Evolutionary conservation across 1,284 basidiomycete genomes (phyloP).

Genomic region (Cystobasidium pallidum): DNA sequence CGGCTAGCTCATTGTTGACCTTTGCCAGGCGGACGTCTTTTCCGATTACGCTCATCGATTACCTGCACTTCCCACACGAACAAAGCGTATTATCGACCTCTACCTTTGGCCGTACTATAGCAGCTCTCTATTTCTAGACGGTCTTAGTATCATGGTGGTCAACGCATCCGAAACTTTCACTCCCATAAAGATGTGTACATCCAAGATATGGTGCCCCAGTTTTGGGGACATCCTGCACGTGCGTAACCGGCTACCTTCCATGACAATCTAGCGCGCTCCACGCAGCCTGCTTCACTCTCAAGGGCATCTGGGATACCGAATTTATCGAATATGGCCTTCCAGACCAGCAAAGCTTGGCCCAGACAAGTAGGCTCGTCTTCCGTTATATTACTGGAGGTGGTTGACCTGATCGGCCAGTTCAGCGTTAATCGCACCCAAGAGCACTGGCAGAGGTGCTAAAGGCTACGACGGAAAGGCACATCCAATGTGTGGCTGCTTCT

Average conservation of each 20-base stretch:
- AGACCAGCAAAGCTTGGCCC: constrained; percentile 55
- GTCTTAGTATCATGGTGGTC: background rate
- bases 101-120: background rate
- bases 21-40: no score
- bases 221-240: background rate
- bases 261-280: no score
- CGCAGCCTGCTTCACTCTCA: constrained; percentile 70
- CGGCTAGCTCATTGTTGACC: no score
- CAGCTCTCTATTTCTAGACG: background rate
- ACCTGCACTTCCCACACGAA: no score
- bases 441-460: constrained; percentile 70
- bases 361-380: constrained; percentile 38
- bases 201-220: background rate
- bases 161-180: background rate
- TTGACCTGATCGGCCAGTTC: background rate
- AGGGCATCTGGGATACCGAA: constrained; percentile 68
- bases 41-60: no score
- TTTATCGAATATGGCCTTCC: constrained; percentile 80
- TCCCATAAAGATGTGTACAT: constrained; percentile 6
- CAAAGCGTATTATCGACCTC: background rate
- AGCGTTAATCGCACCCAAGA: constrained; percentile 67
- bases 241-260: no score
- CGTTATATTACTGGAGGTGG: constrained; percentile 62
- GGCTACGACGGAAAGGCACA: constrained; percentile 64
- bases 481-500: constrained; percentile 56